Evolutionary conservation across 352 stramenopile species (phyloP), one percentile per base, ranked within the genome.

Genomic region (Pythium sp.): DNA sequence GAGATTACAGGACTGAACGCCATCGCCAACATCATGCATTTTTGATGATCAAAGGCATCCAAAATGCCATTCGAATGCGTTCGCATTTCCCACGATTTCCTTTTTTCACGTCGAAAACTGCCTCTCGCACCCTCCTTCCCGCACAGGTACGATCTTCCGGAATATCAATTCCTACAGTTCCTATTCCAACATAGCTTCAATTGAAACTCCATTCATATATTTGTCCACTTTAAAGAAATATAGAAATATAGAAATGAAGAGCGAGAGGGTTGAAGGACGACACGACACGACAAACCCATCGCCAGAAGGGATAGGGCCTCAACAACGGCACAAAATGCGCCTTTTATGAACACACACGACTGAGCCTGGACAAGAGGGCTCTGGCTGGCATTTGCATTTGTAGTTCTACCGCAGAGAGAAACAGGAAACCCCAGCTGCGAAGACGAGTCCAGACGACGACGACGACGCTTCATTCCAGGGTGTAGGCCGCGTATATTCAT

Each of bases 241-340:
- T 51, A 9, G n/a, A 26, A 28, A 28, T 0, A 20, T 30, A 28
- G 49, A 30, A 8, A 14, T 2, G 2, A n/a, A 30, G 49, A 55
- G 49, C 43, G 15, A 51, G 49, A 28, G 49, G 9, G 49, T 55
- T 55, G 49, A 55, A 55, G 49, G 49, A 55, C 49, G 49, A 55
- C 49, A 22, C 43, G 43, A 51, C 43, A 51, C 6, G 12, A 6
- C 15, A 22, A 51, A n/a, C 43, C 43, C 43, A 51, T 51, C 43
- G 43, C 43, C 43, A 55, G 49, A 18, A 30, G 49, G 49, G 49
- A 22, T 55, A 55, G 49, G 47, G 47, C 7, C 3, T 54, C 20
- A 12, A 41, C 34, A 15, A 36, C 32, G 7, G 5, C 5, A 36
- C 5, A 46, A 46, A 46, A 18, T 12, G 38, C 15, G 14, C 14